Evolutionary conservation across 2,329 filamentous ascomycete species (phyloP).

Genomic region (Trichoderma aggressivum): DNA sequence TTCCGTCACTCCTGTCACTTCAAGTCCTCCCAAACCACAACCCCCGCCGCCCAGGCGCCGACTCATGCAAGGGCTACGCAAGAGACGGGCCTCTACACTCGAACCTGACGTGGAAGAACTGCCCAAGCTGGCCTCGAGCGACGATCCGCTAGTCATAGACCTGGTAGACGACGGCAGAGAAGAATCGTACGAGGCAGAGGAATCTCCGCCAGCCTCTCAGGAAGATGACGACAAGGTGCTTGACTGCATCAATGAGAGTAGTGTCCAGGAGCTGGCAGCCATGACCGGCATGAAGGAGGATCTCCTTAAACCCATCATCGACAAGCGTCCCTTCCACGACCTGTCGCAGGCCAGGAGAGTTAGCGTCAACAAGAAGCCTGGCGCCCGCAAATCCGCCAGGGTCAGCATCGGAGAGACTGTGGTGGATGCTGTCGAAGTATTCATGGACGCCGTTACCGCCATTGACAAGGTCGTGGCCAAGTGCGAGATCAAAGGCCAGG

Average conservation of each 20-base stretch:
- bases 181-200: slow-evolving; percentile 39
- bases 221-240: slow-evolving; percentile 54
- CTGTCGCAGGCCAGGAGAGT: slow-evolving; percentile 66
- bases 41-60: slow-evolving; percentile 30
- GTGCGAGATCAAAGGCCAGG: slow-evolving; percentile 69
- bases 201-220: slow-evolving; percentile 28
- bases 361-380: slow-evolving; percentile 48
- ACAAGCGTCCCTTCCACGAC: slow-evolving; percentile 68
- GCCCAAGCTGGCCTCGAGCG: slow-evolving; percentile 30
- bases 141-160: slow-evolving; percentile 35
- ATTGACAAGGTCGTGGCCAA: slow-evolving; percentile 77
- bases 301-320: slow-evolving; percentile 65
- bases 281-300: slow-evolving; percentile 72
- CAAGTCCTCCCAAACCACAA: slow-evolving; percentile 21
- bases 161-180: slow-evolving; percentile 41
- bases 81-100: slow-evolving; percentile 21
- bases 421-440: slow-evolving; percentile 58
- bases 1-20: background rate
- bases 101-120: slow-evolving; percentile 24
- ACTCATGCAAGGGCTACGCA: slow-evolving; percentile 37
- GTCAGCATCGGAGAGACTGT: slow-evolving; percentile 51
- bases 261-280: slow-evolving; percentile 71
- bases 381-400: slow-evolving; percentile 44
- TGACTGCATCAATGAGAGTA: slow-evolving; percentile 78
- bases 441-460: slow-evolving; percentile 75